Evolutionary conservation across 208 protist genomes (phyloP).

Genomic region (Acanthamoeba triangularis): DNA sequence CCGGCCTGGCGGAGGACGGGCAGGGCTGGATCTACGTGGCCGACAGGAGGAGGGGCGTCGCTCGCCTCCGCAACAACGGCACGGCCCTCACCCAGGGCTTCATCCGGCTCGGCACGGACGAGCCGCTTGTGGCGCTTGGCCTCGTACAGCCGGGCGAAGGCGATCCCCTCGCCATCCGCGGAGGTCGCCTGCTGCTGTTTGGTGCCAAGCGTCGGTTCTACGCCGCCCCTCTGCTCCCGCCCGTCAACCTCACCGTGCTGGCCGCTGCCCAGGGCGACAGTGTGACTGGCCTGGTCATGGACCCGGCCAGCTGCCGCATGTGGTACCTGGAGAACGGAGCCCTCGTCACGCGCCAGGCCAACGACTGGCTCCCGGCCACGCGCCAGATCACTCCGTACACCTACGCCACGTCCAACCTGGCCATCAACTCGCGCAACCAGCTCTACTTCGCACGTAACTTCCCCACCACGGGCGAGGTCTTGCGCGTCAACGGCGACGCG

Average conservation of each 20-base stretch:
- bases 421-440: not conserved
- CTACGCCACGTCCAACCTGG: constrained; percentile 12
- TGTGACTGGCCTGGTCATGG: not conserved
- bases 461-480: not conserved
- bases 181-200: not conserved
- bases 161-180: too few species aligned
- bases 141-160: not conserved
- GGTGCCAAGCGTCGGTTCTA: not conserved
- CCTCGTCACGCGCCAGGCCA: not conserved
- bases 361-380: not conserved
- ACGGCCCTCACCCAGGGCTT: not conserved
- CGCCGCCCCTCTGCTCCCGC: not conserved
- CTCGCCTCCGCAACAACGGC: not conserved
- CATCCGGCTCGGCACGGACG: not conserved
- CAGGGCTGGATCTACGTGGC: constrained; percentile 36
- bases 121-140: not conserved
- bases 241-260: not conserved
- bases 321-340: not conserved
- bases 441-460: constrained; percentile 18
- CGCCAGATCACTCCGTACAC: not conserved
- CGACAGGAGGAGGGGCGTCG: not conserved
- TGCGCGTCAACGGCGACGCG: not conserved
- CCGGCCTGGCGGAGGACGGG: not conserved
- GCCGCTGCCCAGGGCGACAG: not conserved
- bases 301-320: not conserved